Evolutionary conservation across 2,329 filamentous ascomycete genomes (phyloP).

Genomic region (Hymenotorrendiella dingleyae): DNA sequence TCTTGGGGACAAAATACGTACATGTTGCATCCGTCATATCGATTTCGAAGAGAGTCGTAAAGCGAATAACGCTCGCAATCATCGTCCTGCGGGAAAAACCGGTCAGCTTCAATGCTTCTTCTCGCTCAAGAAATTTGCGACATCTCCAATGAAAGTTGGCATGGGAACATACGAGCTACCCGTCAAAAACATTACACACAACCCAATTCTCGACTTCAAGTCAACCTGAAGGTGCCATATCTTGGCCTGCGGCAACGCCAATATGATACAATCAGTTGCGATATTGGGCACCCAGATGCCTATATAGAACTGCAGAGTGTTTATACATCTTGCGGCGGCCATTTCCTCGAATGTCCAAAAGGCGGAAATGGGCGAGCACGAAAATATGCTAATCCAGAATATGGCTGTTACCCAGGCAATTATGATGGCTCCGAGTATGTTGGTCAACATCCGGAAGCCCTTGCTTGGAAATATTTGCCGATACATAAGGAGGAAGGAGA

Average conservation of each 20-base stretch:
- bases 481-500: constrained; percentile 10
- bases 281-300: constrained; percentile 2
- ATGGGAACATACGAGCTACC: no score
- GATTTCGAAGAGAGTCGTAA: background rate
- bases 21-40: background rate
- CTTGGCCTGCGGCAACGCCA: background rate
- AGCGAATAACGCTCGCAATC: background rate
- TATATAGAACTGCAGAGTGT: constrained; percentile 1
- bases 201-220: background rate
- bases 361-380: constrained; percentile 1
- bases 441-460: background rate
- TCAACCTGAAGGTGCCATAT: background rate
- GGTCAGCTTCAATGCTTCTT: no score
- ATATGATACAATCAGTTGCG: background rate
- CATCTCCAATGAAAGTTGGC: no score
- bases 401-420: constrained; percentile 7
- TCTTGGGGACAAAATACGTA: no score
- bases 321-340: background rate
- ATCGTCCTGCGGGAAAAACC: no score
- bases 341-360: constrained; percentile 4
- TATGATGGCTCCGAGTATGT: constrained; percentile 3
- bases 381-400: constrained; percentile 5
- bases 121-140: no score
- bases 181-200: background rate
- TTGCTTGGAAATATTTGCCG: constrained; percentile 4